phyloP scores from a whole-genome alignment of 2,329 filamentous ascomycete genomes.

The Colletotrichum incanum region DNA sequence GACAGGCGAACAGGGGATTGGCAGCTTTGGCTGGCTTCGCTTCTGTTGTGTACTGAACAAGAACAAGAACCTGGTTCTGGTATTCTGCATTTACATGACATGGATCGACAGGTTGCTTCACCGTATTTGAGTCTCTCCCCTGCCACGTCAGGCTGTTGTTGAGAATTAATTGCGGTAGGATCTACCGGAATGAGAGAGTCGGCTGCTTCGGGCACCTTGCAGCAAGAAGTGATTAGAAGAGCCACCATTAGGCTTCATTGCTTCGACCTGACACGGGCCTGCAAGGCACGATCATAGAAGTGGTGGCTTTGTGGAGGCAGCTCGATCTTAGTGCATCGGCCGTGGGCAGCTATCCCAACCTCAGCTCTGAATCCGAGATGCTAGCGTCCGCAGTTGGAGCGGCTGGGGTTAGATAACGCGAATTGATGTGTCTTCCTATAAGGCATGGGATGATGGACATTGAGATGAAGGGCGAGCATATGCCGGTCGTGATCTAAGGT shows the following conservation, averaged over 20 bases:
- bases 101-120: slow-evolving; percentile 32
- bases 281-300: slow-evolving; percentile 1
- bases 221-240: slow-evolving; percentile 1
- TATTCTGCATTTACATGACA: slow-evolving; percentile 19
- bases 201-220: slow-evolving; percentile 12
- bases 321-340: slow-evolving; percentile 15
- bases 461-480: neutral
- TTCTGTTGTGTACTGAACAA: slow-evolving; percentile 1
- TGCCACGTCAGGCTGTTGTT: slow-evolving; percentile 24
- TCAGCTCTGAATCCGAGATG: neutral
- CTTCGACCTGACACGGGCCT: slow-evolving; percentile 16
- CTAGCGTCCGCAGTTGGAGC: neutral
- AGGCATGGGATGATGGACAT: neutral
- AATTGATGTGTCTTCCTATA: neutral
- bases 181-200: slow-evolving; percentile 10
- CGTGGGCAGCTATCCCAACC: slow-evolving; percentile 12
- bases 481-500: neutral
- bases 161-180: slow-evolving; percentile 25
- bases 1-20: neutral
- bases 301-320: slow-evolving; percentile 1
- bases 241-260: neutral
- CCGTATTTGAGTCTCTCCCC: slow-evolving; percentile 13
- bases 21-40: neutral
- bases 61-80: slow-evolving; percentile 11
- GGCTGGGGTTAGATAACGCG: neutral